Percentiles rank a stretch among this genome's conserved stretches.
phyloP scores from a whole-genome alignment of 768 basidiomycete species.

The Tubosaeta sp. region DNA sequence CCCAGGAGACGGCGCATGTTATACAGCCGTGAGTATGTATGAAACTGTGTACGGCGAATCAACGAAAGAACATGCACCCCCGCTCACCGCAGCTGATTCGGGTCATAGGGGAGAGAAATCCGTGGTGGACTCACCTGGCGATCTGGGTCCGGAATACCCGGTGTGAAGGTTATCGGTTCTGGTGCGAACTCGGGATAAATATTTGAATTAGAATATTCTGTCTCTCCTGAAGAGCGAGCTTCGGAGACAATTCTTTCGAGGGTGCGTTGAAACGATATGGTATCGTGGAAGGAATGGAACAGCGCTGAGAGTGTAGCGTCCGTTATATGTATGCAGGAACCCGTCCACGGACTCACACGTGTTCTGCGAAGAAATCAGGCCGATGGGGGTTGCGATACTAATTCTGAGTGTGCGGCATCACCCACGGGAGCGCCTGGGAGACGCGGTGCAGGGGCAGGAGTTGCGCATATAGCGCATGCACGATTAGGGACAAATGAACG shows the following conservation, averaged over 20 bases:
- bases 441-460: slow-evolving; percentile 16
- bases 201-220: neutral
- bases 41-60: slow-evolving; percentile 14
- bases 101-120: slow-evolving; percentile 3
- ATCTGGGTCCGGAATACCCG: slow-evolving; percentile 1
- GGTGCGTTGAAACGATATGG: slow-evolving; percentile 2
- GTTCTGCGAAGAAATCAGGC: slow-evolving; percentile 12
- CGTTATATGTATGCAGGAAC: slow-evolving; percentile 22
- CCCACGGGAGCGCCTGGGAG: slow-evolving; percentile 12
- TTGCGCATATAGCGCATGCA: slow-evolving; percentile 14
- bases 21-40: slow-evolving; percentile 7
- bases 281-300: slow-evolving; percentile 11
- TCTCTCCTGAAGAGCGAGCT: slow-evolving; percentile 1
- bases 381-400: slow-evolving; percentile 2
- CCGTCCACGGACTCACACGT: slow-evolving; percentile 7
- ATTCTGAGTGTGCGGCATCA: slow-evolving; percentile 1
- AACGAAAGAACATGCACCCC: slow-evolving; percentile 9
- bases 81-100: slow-evolving; percentile 19
- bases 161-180: slow-evolving; percentile 6
- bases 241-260: neutral
- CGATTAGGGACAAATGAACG: slow-evolving; percentile 13
- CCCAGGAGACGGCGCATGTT: slow-evolving; percentile 31
- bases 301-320: slow-evolving; percentile 5
- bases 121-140: slow-evolving; percentile 11
- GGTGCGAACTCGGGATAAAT: neutral